Evolutionary conservation across 768 basidiomycete genomes (phyloP).

Genomic region (Leccinum sublutescens): DNA sequence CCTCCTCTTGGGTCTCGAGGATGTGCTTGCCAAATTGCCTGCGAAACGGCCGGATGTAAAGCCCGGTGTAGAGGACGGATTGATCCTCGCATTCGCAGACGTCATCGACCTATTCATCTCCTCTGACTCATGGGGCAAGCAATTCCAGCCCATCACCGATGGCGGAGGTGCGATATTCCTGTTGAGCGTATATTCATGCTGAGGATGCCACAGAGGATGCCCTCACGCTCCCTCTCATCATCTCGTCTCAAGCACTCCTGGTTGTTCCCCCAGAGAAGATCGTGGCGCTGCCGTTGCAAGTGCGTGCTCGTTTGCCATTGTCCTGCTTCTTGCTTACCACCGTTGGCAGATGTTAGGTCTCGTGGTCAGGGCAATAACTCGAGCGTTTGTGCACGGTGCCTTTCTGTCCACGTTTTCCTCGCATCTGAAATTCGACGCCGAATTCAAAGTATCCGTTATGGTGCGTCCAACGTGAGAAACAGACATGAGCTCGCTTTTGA

Average conservation of each 20-base stretch:
- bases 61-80: constrained; percentile 57
- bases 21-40: constrained; percentile 38
- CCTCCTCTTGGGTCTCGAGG: constrained; percentile 61
- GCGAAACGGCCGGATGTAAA: constrained; percentile 33
- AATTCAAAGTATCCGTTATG: constrained; percentile 20
- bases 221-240: constrained; percentile 44
- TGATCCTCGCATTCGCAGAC: constrained; percentile 70
- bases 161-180: constrained; percentile 35
- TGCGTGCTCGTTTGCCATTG: constrained; percentile 32
- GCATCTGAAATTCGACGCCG: constrained; percentile 25
- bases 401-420: constrained; percentile 50
- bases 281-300: constrained; percentile 57
- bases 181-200: constrained; percentile 3
- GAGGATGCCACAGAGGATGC: constrained; percentile 38
- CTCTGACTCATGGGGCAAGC: constrained; percentile 58
- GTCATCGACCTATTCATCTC: constrained; percentile 59
- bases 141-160: constrained; percentile 58
- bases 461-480: constrained; percentile 4
- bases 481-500: neutral
- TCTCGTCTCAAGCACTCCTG: constrained; percentile 60
- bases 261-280: constrained; percentile 54
- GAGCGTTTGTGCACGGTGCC: constrained; percentile 54
- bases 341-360: constrained; percentile 31
- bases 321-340: constrained; percentile 8
- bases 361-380: constrained; percentile 46